These are phyloP conservation scores for Wickerhamomyces pijperi DNA, from an alignment of 805 yeast species.

Conservation along the genomic window DNA sequence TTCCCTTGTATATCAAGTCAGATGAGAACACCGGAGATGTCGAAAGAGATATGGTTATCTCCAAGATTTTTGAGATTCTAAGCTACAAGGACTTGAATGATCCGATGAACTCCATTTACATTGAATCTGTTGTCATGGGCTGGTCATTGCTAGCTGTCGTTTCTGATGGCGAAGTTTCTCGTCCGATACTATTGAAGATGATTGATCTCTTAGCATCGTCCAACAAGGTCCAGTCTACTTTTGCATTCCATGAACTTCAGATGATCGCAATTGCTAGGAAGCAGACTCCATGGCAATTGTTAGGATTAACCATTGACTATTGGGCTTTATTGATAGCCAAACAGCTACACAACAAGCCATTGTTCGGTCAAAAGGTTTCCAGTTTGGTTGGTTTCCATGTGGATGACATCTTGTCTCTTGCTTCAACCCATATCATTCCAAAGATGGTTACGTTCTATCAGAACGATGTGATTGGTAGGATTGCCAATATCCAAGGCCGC, in stretches of 20 bases:
- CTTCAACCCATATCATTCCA: constrained; percentile 69
- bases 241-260: constrained; percentile 56
- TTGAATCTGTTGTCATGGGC: constrained; percentile 48
- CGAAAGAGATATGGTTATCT: constrained; percentile 34
- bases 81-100: constrained; percentile 30
- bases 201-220: constrained; percentile 55
- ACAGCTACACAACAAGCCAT: constrained; percentile 34
- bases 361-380: constrained; percentile 48
- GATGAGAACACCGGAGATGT: constrained; percentile 28
- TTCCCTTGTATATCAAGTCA: constrained; percentile 39
- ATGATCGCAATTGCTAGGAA: constrained; percentile 44
- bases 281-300: constrained; percentile 65
- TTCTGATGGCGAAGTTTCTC: constrained; percentile 56
- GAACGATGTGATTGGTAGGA: constrained; percentile 46
- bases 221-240: constrained; percentile 54
- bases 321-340: constrained; percentile 55
- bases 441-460: constrained; percentile 57
- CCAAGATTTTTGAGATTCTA: constrained; percentile 2
- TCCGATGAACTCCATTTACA: constrained; percentile 27
- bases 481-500: constrained; percentile 41
- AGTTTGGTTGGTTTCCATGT: constrained; percentile 54
- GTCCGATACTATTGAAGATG: constrained; percentile 52
- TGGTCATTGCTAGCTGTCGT: constrained; percentile 58
- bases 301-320: constrained; percentile 71
- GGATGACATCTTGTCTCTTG: constrained; percentile 52